A percentile compares a stretch with the other conserved stretches of the same genome.
Evolutionary conservation across 306 rosid genomes (phyloP).

Genomic region (Begonia masoniana): DNA sequence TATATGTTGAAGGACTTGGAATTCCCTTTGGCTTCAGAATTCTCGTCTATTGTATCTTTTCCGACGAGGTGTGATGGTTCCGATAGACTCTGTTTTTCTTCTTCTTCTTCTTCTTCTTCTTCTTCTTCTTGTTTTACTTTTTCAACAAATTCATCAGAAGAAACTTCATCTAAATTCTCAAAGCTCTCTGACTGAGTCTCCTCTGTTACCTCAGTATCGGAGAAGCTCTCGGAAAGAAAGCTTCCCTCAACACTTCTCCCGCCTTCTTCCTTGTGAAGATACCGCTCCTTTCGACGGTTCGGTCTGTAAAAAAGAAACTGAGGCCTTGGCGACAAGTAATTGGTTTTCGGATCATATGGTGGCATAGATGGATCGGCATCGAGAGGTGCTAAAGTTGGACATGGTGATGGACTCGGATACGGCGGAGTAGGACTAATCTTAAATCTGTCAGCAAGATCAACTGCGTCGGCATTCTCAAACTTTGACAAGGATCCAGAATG

Average conservation of each 20-base stretch:
- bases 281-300: slow-evolving; percentile 32
- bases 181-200: slow-evolving; percentile 40
- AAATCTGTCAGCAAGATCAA: slow-evolving; percentile 57
- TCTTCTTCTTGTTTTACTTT: slow-evolving; percentile 16
- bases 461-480: slow-evolving; percentile 30
- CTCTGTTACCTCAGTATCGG: slow-evolving; percentile 46
- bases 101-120: slow-evolving; percentile 2
- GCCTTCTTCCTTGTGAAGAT: slow-evolving; percentile 20
- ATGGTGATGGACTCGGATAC: slow-evolving; percentile 1
- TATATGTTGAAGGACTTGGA: too few species aligned
- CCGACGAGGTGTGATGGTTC: too few species aligned
- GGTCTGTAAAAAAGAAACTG: slow-evolving; percentile 77
- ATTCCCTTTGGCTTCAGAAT: too few species aligned
- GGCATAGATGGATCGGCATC: slow-evolving; percentile 51
- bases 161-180: slow-evolving; percentile 33
- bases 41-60: too few species aligned
- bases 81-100: slow-evolving; percentile 3
- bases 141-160: slow-evolving; percentile 23
- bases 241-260: slow-evolving; percentile 31
- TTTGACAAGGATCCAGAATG: slow-evolving; percentile 8
- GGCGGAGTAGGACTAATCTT: slow-evolving; percentile 54
- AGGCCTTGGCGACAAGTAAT: slow-evolving; percentile 77
- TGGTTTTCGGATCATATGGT: slow-evolving; percentile 73
- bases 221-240: slow-evolving; percentile 31
- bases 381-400: slow-evolving; percentile 29